Percentiles rank a stretch among this genome's conserved stretches.
Evolutionary conservation across 768 basidiomycete species (phyloP).

Genomic region (Trametes villosa): DNA sequence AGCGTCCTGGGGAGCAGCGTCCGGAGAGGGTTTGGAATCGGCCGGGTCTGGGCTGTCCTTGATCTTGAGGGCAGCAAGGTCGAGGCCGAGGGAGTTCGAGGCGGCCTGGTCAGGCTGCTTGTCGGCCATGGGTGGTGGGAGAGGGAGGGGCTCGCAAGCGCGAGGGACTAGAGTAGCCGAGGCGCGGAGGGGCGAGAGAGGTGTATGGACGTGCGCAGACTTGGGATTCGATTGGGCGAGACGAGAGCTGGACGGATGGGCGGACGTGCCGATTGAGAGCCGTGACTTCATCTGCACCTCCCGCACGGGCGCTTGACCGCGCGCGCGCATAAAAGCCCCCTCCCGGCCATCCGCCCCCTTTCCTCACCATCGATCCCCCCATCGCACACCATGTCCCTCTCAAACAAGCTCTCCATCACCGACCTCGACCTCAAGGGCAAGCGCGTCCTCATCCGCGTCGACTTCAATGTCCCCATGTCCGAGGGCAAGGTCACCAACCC

Average conservation of each 20-base stretch:
- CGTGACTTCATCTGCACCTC: conserved; percentile 24
- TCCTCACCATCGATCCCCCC: conserved; percentile 23
- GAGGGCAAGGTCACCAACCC: conserved; percentile 95
- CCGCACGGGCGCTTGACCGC: conserved; percentile 3
- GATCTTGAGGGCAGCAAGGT: conserved; percentile 57
- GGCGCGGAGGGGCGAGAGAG: conserved; percentile 1
- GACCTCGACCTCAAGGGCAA: conserved; percentile 88
- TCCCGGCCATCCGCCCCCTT: neutral
- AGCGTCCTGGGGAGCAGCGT: neutral
- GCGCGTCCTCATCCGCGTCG: conserved; percentile 92
- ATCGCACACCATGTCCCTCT: conserved; percentile 74
- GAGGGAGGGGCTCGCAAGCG: conserved; percentile 10
- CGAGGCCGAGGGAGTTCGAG: conserved; percentile 72
- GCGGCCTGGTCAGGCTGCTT: conserved; percentile 44
- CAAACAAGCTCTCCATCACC: conserved; percentile 91
- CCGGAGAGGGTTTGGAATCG: conserved; percentile 8
- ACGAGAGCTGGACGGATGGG: conserved; percentile 1
- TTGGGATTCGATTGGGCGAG: conserved; percentile 22
- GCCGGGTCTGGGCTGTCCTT: conserved; percentile 32
- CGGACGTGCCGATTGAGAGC: conserved; percentile 15
- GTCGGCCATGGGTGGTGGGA: conserved; percentile 26
- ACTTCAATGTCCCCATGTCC: conserved; percentile 94
- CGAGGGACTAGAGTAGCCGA: conserved; percentile 19
- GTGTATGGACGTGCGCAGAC: too few species aligned
- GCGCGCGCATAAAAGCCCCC: conserved; percentile 13